Evolutionary conservation across 2,329 filamentous ascomycete genomes (phyloP), one percentile per base, ranked within the genome.

Genomic region (Aspergillus sp.): DNA sequence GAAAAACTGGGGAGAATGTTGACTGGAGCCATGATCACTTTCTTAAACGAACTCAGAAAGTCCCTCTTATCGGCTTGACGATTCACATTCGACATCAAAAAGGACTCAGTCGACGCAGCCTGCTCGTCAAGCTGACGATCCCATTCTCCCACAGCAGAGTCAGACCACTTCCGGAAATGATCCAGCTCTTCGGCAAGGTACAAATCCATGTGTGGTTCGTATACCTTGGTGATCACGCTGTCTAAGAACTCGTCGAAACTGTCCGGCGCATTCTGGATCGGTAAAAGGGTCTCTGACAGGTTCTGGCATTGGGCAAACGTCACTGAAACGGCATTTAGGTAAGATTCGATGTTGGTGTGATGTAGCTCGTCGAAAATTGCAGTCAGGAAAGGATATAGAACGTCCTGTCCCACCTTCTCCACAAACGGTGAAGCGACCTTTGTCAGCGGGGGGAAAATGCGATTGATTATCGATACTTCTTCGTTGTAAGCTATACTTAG

Each of bases 1-100:
- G 80, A 74, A 53, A 88, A 80, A 42, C 80, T 84, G 1, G 89
- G 88, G 3, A 97, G 74, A 7, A 90, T 91, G 45, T 88, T 95
- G 43, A 98, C 91, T 2, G 93, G 93, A 84, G 95, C 94, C 90
- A 98, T 96, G 55, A 98, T 88, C 7, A 98, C 93, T 68, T 97
- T 97, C 64, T 90, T 96, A 76, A 98, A 98, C 0, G 90, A 95
- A 41, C 85, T 93, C 52, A 98, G 66, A 60, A 98, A 98, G 65
- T 98, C 93, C 57, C 90, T 88, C 71, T 98, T 98, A 54, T 94
- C 93, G 1, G 90, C 93, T 65, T 95, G 90, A 22, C 93, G 81
- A 63, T 91, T 96, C 62, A 97, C 83, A 64, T 90, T 96, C 20
- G 86, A 86, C 91, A 97, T 96, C 71, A 90, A 93, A 63, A 94